Evolutionary conservation across 2,329 filamentous ascomycete genomes (phyloP).

Genomic region (Trichoderma sp.): DNA sequence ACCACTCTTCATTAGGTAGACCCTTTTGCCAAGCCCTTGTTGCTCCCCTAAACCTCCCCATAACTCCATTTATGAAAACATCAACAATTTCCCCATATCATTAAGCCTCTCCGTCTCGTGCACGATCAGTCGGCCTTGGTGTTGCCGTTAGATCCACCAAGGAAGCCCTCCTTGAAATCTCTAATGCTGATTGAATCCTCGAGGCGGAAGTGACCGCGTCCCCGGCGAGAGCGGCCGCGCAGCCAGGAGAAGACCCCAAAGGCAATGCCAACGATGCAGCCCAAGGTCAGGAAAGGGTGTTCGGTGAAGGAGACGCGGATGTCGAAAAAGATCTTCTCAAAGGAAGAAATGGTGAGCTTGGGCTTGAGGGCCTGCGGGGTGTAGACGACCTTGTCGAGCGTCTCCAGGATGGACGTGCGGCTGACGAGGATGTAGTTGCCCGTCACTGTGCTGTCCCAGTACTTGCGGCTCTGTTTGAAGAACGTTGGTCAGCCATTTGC

Average conservation of each 20-base stretch:
- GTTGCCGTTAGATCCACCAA: constrained; percentile 49
- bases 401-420: constrained; percentile 88
- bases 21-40: constrained; percentile 18
- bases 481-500: background rate
- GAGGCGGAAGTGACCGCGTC: constrained; percentile 62
- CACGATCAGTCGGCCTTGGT: constrained; percentile 41
- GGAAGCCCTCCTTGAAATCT: constrained; percentile 65
- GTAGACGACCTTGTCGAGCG: constrained; percentile 70
- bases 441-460: constrained; percentile 90
- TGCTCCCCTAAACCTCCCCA: constrained; percentile 13
- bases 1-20: background rate
- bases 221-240: constrained; percentile 56
- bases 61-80: constrained; percentile 26
- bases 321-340: constrained; percentile 73
- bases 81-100: background rate
- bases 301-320: constrained; percentile 60
- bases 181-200: constrained; percentile 57
- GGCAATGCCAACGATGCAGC: constrained; percentile 59
- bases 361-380: constrained; percentile 71
- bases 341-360: constrained; percentile 73
- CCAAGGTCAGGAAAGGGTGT: constrained; percentile 61
- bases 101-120: background rate
- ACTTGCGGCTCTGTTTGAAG: constrained; percentile 72
- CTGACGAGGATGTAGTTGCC: constrained; percentile 89
- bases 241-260: constrained; percentile 57